A percentile compares a stretch with the other conserved stretches of the same genome.
These are phyloP conservation scores for Neopestalotiopsis clavispora DNA, from an alignment of 2,329 filamentous ascomycete genomes.

Conservation along the genomic window DNA sequence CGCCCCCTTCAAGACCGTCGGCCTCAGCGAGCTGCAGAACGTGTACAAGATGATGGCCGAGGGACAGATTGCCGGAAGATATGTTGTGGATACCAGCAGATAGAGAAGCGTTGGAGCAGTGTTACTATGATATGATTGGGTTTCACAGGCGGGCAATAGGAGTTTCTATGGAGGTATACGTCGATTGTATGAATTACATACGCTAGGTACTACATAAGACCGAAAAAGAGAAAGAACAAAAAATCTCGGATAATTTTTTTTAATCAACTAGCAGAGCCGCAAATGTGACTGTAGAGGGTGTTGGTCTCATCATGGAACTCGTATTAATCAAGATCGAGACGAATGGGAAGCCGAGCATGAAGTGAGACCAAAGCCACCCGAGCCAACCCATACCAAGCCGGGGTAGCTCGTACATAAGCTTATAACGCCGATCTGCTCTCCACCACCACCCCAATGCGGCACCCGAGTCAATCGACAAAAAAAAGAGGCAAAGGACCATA, in stretches of 20 bases:
- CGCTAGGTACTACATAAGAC: not conserved
- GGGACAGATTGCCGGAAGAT: slow-evolving; percentile 76
- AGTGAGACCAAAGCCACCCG: not conserved
- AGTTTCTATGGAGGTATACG: not conserved
- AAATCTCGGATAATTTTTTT: not conserved
- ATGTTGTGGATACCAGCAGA: slow-evolving; percentile 76
- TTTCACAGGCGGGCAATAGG: not conserved
- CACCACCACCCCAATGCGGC: too few species aligned
- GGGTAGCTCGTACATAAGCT: not conserved
- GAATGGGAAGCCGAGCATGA: not conserved
- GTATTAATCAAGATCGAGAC: not conserved
- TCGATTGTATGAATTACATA: not conserved
- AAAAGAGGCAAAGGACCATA: not conserved
- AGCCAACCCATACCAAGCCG: not conserved
- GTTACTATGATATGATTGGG: not conserved
- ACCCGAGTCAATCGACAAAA: too few species aligned
- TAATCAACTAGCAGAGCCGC: not conserved
- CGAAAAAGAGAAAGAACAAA: not conserved
- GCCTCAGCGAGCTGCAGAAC: slow-evolving; percentile 76
- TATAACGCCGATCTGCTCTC: not conserved
- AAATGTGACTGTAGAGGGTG: not conserved
- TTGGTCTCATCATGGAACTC: not conserved
- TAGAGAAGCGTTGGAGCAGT: slow-evolving; percentile 39
- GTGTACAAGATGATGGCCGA: slow-evolving; percentile 80
- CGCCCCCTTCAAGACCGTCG: slow-evolving; percentile 83